Percentiles rank a stretch among this genome's conserved stretches.
phyloP scores from a whole-genome alignment of 1,284 basidiomycete species.

The Pholiota adiposa region DNA sequence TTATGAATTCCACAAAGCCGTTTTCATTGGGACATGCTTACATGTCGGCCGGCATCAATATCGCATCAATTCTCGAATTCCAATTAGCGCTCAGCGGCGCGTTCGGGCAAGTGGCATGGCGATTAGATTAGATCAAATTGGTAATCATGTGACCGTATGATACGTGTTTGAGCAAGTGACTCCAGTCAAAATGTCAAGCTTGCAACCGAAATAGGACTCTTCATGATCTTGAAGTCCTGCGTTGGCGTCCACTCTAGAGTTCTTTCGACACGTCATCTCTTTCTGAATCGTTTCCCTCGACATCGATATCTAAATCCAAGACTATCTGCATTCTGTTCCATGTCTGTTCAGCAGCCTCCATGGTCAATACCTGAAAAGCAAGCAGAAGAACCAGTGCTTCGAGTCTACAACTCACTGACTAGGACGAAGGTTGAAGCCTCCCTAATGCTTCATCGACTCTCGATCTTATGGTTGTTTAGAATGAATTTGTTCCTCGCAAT shows the following conservation, averaged over 20 bases:
- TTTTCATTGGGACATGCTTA: neutral
- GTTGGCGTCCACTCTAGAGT: constrained; percentile 22
- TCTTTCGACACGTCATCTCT: constrained; percentile 23
- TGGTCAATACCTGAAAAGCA: constrained; percentile 59
- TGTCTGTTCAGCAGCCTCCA: constrained; percentile 53
- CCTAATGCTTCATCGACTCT: constrained; percentile 5
- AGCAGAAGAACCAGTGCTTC: constrained; percentile 68
- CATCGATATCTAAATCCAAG: constrained; percentile 3
- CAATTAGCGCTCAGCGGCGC: neutral
- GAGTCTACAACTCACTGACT: constrained; percentile 95
- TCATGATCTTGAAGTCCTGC: constrained; percentile 28
- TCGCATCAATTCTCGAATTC: neutral
- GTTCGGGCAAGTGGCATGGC: neutral
- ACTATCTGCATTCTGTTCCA: constrained; percentile 18
- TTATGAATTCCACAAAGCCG: too few species aligned
- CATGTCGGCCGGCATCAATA: neutral
- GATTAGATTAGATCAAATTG: constrained; percentile 7
- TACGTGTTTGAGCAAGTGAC: constrained; percentile 23
- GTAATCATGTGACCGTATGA: constrained; percentile 26
- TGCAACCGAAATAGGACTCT: constrained; percentile 13
- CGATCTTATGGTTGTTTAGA: constrained; percentile 47
- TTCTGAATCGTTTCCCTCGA: constrained; percentile 15
- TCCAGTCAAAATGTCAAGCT: constrained; percentile 6
- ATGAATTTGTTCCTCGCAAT: constrained; percentile 81
- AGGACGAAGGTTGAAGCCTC: constrained; percentile 69